Conservation (phyloP, 2,329 filamentous ascomycete genomes). For the Pseudocercospora macadamiae region DNA sequence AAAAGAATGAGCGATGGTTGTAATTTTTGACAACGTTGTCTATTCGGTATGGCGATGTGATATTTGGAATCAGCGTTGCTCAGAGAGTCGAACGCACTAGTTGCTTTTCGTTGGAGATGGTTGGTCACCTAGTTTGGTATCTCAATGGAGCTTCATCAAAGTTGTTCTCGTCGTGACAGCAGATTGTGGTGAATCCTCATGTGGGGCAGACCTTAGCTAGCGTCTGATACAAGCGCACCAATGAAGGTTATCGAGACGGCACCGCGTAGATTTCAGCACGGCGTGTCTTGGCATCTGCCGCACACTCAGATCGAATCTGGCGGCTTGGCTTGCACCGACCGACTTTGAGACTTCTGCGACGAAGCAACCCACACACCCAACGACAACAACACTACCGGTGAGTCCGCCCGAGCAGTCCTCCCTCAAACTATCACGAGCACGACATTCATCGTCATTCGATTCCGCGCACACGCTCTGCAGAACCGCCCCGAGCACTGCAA, state of each 20-base stretch:
- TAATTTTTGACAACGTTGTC: too few relatives aligned
- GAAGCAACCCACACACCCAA: constrained; percentile 8
- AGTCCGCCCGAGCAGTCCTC: not conserved
- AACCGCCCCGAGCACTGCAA: not conserved
- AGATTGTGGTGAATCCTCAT: too few relatives aligned
- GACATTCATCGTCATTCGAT: not conserved
- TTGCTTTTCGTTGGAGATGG: not conserved
- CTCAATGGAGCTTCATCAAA: not conserved
- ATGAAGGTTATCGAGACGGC: too few relatives aligned
- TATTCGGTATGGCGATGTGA: not conserved
- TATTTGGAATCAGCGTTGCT: not conserved
- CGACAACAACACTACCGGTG: constrained; percentile 8
- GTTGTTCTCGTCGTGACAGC: not conserved
- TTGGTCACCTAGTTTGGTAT: not conserved
- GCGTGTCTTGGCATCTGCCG: not conserved
- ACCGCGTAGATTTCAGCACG: too few relatives aligned
- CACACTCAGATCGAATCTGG: constrained; percentile 5
- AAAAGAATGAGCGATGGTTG: too few relatives aligned
- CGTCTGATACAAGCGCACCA: too few relatives aligned
- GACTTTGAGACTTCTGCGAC: constrained; percentile 4
- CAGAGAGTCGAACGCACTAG: not conserved
- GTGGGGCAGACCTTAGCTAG: too few relatives aligned
- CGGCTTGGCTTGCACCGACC: not conserved
- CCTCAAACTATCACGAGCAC: not conserved
- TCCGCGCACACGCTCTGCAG: not conserved